Conservation (phyloP, 164 flowering plant species). For the Buxus sempervirens region DNA sequence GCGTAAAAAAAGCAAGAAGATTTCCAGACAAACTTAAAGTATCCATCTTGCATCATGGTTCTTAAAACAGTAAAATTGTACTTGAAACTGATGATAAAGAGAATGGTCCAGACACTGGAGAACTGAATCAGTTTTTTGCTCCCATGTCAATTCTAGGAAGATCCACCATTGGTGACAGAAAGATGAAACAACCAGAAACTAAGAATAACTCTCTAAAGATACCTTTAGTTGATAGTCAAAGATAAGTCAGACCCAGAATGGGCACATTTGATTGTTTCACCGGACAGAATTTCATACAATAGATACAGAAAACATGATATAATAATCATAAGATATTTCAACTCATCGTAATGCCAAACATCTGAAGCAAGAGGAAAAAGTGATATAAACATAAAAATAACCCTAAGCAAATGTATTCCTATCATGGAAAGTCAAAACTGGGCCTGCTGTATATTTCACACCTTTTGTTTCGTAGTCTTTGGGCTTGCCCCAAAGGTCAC, state of each 20-base stretch:
- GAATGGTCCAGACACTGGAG: background rate
- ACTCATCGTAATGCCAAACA: background rate
- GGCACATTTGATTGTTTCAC: background rate
- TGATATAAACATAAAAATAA: background rate
- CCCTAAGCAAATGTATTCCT: background rate
- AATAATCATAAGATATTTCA: background rate
- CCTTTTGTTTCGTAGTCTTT: slow-evolving; percentile 56
- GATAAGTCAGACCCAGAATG: background rate
- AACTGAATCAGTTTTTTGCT: background rate
- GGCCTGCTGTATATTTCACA: slow-evolving; percentile 13
- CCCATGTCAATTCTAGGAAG: background rate
- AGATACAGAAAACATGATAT: background rate
- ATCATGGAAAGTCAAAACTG: background rate
- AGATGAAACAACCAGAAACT: background rate
- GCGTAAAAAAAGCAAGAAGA: too few species aligned
- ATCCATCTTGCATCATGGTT: too few species aligned
- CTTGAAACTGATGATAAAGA: background rate
- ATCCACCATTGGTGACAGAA: background rate
- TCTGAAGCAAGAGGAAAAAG: background rate
- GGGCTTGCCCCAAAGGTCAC: slow-evolving; percentile 70
- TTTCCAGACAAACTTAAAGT: too few species aligned
- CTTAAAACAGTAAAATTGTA: too few species aligned
- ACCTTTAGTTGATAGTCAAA: too few species aligned
- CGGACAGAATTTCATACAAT: background rate
- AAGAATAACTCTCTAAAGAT: background rate